These are phyloP conservation scores for Fusarium pseudocircinatum DNA, from an alignment of 2,329 filamentous ascomycete species.

Conservation along the genomic window DNA sequence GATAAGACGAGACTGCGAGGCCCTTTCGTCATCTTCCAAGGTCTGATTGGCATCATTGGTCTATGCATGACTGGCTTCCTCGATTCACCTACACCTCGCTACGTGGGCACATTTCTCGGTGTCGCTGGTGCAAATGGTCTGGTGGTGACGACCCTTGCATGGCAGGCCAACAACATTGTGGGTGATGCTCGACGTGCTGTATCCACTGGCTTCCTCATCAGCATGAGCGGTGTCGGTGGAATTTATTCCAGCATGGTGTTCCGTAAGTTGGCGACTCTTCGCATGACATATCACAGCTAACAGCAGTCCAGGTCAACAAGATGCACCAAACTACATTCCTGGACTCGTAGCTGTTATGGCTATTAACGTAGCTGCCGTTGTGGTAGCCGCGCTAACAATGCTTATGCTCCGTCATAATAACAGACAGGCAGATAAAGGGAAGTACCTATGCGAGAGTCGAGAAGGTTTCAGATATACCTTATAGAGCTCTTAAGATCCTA, in stretches of 20 bases:
- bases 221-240: constrained; percentile 22
- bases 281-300: too few species aligned
- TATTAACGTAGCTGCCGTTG: constrained; percentile 11
- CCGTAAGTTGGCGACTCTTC: constrained; percentile 1
- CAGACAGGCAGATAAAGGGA: neutral
- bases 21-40: constrained; percentile 25
- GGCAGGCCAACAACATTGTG: constrained; percentile 30
- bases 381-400: constrained; percentile 13
- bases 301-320: neutral
- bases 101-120: constrained; percentile 17
- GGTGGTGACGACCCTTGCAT: constrained; percentile 9
- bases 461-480: constrained; percentile 23
- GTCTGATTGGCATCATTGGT: constrained; percentile 17
- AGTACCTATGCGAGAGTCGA: neutral
- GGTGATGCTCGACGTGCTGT: constrained; percentile 22
- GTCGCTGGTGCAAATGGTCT: constrained; percentile 22
- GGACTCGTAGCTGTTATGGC: constrained; percentile 26
- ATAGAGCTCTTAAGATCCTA: fast-evolving
- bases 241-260: constrained; percentile 34
- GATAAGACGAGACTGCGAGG: constrained; percentile 18
- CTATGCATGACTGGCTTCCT: constrained; percentile 26
- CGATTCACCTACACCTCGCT: constrained; percentile 13
- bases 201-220: constrained; percentile 25
- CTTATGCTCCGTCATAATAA: constrained; percentile 10
- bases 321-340: constrained; percentile 22